A percentile compares a stretch with the other conserved stretches of the same genome.
phyloP scores from a whole-genome alignment of 306 rosid species.

The Adenanthera pavonina region DNA sequence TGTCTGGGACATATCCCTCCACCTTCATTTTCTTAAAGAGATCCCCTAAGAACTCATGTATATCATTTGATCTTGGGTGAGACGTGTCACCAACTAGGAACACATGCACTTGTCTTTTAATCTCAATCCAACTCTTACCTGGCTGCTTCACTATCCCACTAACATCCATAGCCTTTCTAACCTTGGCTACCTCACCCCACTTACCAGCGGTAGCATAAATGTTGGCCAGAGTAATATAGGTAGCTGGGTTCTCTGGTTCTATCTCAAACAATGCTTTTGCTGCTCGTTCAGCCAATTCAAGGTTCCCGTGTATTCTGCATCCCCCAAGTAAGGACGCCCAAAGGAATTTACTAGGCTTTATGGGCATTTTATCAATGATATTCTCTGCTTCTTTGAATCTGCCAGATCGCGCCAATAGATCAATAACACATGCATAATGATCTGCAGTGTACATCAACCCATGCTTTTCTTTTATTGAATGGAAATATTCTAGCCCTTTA shows the following conservation, averaged over 20 bases:
- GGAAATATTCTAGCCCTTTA: slow-evolving; percentile 65
- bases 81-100: slow-evolving; percentile 67
- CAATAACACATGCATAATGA: slow-evolving; percentile 75
- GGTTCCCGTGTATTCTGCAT: slow-evolving; percentile 72
- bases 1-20: slow-evolving; percentile 75
- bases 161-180: slow-evolving; percentile 61
- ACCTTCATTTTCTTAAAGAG: slow-evolving; percentile 64
- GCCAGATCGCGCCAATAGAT: slow-evolving; percentile 71
- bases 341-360: slow-evolving; percentile 67
- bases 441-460: slow-evolving; percentile 60
- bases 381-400: slow-evolving; percentile 62
- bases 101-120: slow-evolving; percentile 61
- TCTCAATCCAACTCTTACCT: slow-evolving; percentile 76
- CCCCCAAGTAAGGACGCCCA: slow-evolving; percentile 81
- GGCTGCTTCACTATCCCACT: slow-evolving; percentile 60
- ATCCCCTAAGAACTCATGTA: slow-evolving; percentile 53
- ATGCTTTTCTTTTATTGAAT: slow-evolving; percentile 61
- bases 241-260: slow-evolving; percentile 77
- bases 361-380: slow-evolving; percentile 60
- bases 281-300: slow-evolving; percentile 60
- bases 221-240: slow-evolving; percentile 68
- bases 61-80: slow-evolving; percentile 63
- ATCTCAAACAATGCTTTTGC: slow-evolving; percentile 66
- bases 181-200: slow-evolving; percentile 60
- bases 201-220: slow-evolving; percentile 68